A percentile compares a stretch with the other conserved stretches of the same genome.
phyloP scores from a whole-genome alignment of 306 rosid genomes.

The Pyrus communis region DNA sequence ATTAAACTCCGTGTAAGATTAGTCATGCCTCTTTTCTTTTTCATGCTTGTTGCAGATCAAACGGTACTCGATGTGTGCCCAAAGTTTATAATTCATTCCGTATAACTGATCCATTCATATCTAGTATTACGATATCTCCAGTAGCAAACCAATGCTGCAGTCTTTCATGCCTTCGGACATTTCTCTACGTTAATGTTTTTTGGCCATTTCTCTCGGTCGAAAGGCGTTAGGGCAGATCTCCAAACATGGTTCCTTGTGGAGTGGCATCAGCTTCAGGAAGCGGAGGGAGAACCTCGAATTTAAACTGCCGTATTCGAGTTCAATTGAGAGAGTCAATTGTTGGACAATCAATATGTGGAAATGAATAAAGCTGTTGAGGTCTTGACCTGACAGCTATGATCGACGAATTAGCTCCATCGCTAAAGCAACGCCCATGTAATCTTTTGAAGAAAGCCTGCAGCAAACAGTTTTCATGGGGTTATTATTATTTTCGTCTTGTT shows the following conservation, averaged over 20 bases:
- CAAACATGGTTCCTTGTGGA: conserved; percentile 69
- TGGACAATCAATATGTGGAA: not conserved
- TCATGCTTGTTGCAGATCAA: not conserved
- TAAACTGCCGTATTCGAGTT: conserved; percentile 47
- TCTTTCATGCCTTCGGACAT: conserved; percentile 61
- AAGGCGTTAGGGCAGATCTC: conserved; percentile 71
- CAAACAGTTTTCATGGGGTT: not conserved
- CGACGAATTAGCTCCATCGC: conserved; percentile 81
- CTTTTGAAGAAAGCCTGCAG: conserved; percentile 67
- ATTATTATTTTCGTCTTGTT: no score
- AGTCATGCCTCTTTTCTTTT: not conserved
- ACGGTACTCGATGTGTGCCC: not conserved
- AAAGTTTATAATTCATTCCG: no score
- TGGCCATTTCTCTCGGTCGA: conserved; percentile 36
- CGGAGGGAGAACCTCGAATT: conserved; percentile 75
- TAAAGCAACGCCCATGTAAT: conserved; percentile 84
- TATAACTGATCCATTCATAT: no score
- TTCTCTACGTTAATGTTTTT: conserved; percentile 18
- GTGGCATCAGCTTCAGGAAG: conserved; percentile 54
- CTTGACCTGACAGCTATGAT: conserved; percentile 78
- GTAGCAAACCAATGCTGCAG: not conserved
- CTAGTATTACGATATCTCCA: not conserved
- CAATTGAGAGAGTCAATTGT: not conserved
- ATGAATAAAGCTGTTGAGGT: not conserved
- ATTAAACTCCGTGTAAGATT: not conserved